A percentile compares a stretch with the other conserved stretches of the same genome.
Conservation (phyloP, 164 flowering plant genomes). For the Vitis rupestris region DNA sequence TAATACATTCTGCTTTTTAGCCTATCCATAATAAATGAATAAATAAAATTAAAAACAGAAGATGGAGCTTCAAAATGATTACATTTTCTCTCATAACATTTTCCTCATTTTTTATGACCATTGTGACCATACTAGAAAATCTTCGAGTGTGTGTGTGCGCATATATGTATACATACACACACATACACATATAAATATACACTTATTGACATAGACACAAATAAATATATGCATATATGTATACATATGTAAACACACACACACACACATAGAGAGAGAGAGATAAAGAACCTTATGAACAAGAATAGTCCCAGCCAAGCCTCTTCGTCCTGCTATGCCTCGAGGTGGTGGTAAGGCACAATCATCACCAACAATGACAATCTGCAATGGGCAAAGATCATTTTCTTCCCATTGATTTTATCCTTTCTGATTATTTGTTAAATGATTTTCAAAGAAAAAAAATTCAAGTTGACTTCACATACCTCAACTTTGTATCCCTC, state of each 20-base stretch:
- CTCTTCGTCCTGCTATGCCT: slow-evolving; percentile 93
- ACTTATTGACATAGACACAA: too few relatives aligned
- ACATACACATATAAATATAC: not conserved
- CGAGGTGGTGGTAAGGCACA: slow-evolving; percentile 98
- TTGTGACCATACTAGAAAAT: too few relatives aligned
- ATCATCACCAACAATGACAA: slow-evolving; percentile 95
- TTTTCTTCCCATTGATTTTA: not conserved
- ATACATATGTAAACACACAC: not conserved
- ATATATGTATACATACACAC: not conserved
- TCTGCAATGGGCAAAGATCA: slow-evolving; percentile 36
- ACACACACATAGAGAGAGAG: slow-evolving; percentile 1
- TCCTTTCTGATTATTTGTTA: not conserved
- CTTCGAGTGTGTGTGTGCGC: too few relatives aligned
- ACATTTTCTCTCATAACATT: too few relatives aligned
- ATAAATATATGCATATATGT: not conserved
- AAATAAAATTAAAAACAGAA: too few relatives aligned
- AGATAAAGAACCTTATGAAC: slow-evolving; percentile 74
- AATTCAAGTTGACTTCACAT: not conserved
- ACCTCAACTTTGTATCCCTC: slow-evolving; percentile 96
- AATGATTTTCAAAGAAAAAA: not conserved
- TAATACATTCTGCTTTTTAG: too few relatives aligned
- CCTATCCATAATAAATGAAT: too few relatives aligned
- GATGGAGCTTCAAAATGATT: too few relatives aligned
- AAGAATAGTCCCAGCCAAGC: slow-evolving; percentile 93
- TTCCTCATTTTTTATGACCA: too few relatives aligned